Evolutionary conservation across 108 stramenopile species (phyloP), one percentile per base, ranked within the genome.

Genomic region (Cylindrotheca closterium): DNA sequence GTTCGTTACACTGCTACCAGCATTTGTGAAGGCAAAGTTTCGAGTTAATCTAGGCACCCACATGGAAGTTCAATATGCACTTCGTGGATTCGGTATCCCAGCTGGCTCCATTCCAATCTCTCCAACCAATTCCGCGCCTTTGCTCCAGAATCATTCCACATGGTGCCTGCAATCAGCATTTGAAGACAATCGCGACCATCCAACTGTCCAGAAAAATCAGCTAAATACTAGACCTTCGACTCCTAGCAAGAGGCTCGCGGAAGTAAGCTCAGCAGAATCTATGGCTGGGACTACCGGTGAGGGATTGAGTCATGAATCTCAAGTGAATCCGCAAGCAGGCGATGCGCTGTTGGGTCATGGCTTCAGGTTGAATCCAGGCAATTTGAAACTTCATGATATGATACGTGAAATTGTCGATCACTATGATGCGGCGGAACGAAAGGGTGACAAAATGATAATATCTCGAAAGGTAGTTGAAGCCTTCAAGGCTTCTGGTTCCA

Each of bases 41-140:
- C 34, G 52, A 34, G 52, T 60, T 27, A 57, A 68, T 29, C 30
- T 33, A 51, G 67, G 67, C 5, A 53, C 67, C 19, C 57, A 30
- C 34, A 51, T 68, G 58, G 67, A 68, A 33, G 58, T 57, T 37
- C 25, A 28, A 26, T 68, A 60, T 55, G 34, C 29, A 19, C 67
- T 68, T 23, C 46, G 33, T 28, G 30, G 58, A 7, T 68, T 42
- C 18, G 67, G 67, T 34, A 52, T 68, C 28, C 57, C 67, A 22
- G 49, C 30, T n/a, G 42, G 24, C 7, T 42, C 42, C 1, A n/a
- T 60, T 12, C 59, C 59, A 2, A 19, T 60, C 5, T 19, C n/a
- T 42, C 17, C 23, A n/a, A 19, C 21, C 19, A 42, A 32, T n/a
- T n/a, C 17, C 42, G 18, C 26, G 45, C 37, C 37, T 42, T 15